Percentiles rank a stretch among this genome's conserved stretches.
Evolutionary conservation across 768 basidiomycete species (phyloP).

Genomic region (Cystobasidium onofrii): DNA sequence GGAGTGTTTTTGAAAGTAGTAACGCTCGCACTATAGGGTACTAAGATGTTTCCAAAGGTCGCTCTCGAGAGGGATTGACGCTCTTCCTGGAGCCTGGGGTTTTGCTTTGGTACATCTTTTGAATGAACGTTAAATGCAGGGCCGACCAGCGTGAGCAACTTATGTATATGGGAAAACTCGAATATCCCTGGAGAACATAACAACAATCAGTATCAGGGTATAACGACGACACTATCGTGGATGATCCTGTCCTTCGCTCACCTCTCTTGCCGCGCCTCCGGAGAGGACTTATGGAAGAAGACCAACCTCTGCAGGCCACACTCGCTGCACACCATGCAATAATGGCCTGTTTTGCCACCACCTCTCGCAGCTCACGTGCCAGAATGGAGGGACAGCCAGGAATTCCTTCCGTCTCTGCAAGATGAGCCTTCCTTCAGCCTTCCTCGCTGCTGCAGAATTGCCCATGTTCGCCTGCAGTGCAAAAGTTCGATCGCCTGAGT

Average conservation of each 20-base stretch:
- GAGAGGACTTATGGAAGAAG: conserved; percentile 7
- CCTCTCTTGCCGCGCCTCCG: conserved; percentile 26
- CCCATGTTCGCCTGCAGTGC: not conserved
- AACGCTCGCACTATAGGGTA: conserved; percentile 6
- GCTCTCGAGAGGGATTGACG: conserved; percentile 27
- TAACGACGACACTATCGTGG: not conserved
- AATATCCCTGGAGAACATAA: conserved; percentile 14
- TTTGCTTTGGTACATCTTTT: not conserved
- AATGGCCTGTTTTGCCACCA: too few species aligned
- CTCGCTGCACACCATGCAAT: too few species aligned
- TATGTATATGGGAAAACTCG: conserved; percentile 9
- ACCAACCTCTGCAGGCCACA: not conserved
- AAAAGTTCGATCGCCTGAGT: not conserved
- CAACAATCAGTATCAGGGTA: not conserved
- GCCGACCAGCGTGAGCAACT: conserved; percentile 19
- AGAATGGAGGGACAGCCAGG: too few species aligned
- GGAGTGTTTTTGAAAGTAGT: not conserved
- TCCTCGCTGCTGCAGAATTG: not conserved
- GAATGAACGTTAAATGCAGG: not conserved
- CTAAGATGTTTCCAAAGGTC: conserved; percentile 18
- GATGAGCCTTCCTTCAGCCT: not conserved
- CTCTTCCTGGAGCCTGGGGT: conserved; percentile 25
- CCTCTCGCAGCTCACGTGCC: not conserved
- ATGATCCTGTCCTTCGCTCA: not conserved
- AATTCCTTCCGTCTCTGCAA: not conserved